Base-by-base conservation (phyloP, 805 yeast genomes). In the Brettanomyces naardenensis region DNA sequence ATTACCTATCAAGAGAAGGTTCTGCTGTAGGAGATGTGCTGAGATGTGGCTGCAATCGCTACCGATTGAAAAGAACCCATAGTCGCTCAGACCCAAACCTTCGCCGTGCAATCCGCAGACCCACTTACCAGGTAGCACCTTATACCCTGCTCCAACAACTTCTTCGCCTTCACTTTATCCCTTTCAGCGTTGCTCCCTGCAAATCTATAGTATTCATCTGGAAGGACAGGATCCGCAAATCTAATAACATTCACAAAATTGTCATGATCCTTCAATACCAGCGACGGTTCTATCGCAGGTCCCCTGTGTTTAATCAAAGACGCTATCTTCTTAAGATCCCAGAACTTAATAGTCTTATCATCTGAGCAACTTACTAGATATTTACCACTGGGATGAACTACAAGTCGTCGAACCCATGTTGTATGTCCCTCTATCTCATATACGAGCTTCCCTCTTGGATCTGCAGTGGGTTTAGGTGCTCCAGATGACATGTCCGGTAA, bases 371-470 rank as follows among this genome's bases (percentile, higher is more conserved):
- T 76, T 33, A 80, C 65, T 14, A 87, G 54, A 47, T 73, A 76
- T 28, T 77, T 66, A 0, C 92, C 94, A 47, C 74, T 76, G 2
- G 95, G 95, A 58, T 87, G 95, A 34, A 82, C 60, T 7, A 64
- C 63, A 5, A 88, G 49, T 6, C 77, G 72, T 43, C 81, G 73
- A 1, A 90, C 82, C 97, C 97, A 89, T 7, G 92, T 83, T 35
- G 76, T 75, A 58, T 89, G 97, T 2, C 92, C 96, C 5, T 61
- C 50, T 9, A 86, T 60, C 15, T 77, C 75, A 19, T 68, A 65
- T 1, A 86, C 49, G 19, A 74, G 61, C 48, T 66, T 69, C 3
- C 84, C 90, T 34, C 78, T 74, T 1, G 83, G 75, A 48, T 77
- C 71, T 17, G 72, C 58, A 0, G 76, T 59, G 0, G 87, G 83